Evolutionary conservation across 345 rosid genomes (phyloP).

Genomic region (Eucalyptus decipiens): DNA sequence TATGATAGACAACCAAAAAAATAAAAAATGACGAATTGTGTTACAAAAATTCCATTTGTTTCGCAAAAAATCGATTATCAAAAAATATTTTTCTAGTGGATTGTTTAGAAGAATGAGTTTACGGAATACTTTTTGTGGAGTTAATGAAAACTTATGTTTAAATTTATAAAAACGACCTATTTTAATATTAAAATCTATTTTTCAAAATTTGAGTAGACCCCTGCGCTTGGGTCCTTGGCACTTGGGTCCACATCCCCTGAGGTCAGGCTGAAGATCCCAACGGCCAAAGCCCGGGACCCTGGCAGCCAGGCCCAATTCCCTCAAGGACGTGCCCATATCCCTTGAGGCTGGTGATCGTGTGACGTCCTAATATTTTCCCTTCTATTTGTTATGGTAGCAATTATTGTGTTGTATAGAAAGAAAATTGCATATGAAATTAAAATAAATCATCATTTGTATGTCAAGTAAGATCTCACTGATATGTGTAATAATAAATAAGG

Average conservation of each 20-base stretch:
- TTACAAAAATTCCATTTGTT: not conserved
- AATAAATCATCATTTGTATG: not conserved
- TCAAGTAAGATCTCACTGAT: not conserved
- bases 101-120: not conserved
- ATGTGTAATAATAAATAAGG: not conserved
- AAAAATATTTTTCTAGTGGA: not conserved
- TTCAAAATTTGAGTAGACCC: not conserved
- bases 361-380: not conserved
- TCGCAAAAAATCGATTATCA: rapidly evolving
- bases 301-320: not conserved
- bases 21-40: not conserved
- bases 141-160: not conserved
- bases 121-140: not conserved
- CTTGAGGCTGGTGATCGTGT: not conserved
- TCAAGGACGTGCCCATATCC: not conserved
- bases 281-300: not conserved
- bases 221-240: not conserved
- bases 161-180: not conserved
- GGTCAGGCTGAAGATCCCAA: not conserved
- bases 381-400: not conserved
- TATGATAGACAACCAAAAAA: not conserved
- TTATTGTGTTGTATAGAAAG: not conserved
- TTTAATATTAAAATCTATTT: not conserved
- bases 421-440: not conserved
- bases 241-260: not conserved